phyloP scores from a whole-genome alignment of 2,329 filamentous ascomycete genomes.

The Claviceps capensis region DNA sequence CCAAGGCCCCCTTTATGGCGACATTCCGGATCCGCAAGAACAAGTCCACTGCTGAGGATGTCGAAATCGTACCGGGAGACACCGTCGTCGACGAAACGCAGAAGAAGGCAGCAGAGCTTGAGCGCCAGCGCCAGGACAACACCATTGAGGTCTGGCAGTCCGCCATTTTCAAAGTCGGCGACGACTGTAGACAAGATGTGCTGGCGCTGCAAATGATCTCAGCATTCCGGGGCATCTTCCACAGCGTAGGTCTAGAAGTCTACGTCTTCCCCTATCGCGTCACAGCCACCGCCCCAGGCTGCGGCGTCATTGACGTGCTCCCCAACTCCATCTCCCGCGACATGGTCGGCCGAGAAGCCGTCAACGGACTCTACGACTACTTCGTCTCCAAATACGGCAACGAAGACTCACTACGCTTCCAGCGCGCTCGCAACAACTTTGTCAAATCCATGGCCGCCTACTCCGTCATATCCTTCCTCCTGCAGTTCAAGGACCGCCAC shows the following conservation, averaged over 20 bases:
- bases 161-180: slow-evolving; percentile 98
- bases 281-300: slow-evolving; percentile 91
- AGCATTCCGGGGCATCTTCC: slow-evolving; percentile 93
- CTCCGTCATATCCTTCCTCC: slow-evolving; percentile 86
- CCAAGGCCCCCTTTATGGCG: slow-evolving; percentile 97
- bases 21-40: slow-evolving; percentile 93
- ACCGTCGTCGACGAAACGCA: slow-evolving; percentile 33
- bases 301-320: slow-evolving; percentile 93
- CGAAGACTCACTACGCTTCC: slow-evolving; percentile 87
- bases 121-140: slow-evolving; percentile 22
- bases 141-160: slow-evolving; percentile 96
- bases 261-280: slow-evolving; percentile 96
- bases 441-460: slow-evolving; percentile 99
- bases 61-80: not conserved
- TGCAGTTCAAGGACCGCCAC: slow-evolving; percentile 98
- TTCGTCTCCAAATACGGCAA: slow-evolving; percentile 96
- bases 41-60: slow-evolving; percentile 22
- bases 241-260: slow-evolving; percentile 85
- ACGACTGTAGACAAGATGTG: slow-evolving; percentile 95
- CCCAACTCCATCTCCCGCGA: slow-evolving; percentile 97
- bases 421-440: slow-evolving; percentile 90
- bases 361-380: slow-evolving; percentile 97
- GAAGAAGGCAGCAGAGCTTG: not conserved
- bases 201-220: slow-evolving; percentile 96
- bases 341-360: slow-evolving; percentile 94